Base-by-base conservation (phyloP, 148 eudicot species). In the Tetragonia tetragonoides region DNA sequence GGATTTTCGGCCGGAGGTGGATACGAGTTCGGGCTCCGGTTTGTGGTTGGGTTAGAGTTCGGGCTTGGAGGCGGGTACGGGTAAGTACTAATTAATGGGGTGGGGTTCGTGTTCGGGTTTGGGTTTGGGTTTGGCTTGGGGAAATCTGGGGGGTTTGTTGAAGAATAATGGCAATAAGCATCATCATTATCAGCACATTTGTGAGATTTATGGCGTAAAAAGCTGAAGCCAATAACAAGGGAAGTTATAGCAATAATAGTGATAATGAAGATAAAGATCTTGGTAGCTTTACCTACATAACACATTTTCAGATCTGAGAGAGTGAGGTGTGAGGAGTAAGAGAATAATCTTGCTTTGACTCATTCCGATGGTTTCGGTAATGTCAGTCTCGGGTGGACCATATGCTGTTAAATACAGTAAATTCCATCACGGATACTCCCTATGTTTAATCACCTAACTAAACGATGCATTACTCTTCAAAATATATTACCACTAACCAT, bases 201-300 rank as follows among this genome's bases (percentile, higher is more conserved):
- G 78, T 81, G 83, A 41, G 88, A 69, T 70, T 87, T 84, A 37
- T 79, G 91, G 16, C 85, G 76, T 14, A 89, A 28, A 8, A 92
- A 20, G 28, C 87, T 88, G 64, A 94, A 86, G 8, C 97, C 97
- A 10, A 94, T 34, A 46, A 90, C 78, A 8, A 94, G 89, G 38
- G 87, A 93, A 5, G 86, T 87, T 1, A 94, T 79, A 0, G 84
- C 88, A 3, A 94, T 65, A 14, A 81, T 89, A 5, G 86, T 72
- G 65, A 90, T 77, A 15, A 94, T 86, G 88, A 92, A 90, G 77
- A 94, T 89, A 91, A 94, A 94, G 88, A 94, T 94, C 90, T 92
- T 94, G 24, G 98, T 94, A 21, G 98, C 98, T 85, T 94, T 94
- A 0, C 98, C 98, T 59, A 94, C 91, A 81, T 92, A 94, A 49